phyloP scores from a whole-genome alignment of 345 rosid genomes.

The Populus davidiana region DNA sequence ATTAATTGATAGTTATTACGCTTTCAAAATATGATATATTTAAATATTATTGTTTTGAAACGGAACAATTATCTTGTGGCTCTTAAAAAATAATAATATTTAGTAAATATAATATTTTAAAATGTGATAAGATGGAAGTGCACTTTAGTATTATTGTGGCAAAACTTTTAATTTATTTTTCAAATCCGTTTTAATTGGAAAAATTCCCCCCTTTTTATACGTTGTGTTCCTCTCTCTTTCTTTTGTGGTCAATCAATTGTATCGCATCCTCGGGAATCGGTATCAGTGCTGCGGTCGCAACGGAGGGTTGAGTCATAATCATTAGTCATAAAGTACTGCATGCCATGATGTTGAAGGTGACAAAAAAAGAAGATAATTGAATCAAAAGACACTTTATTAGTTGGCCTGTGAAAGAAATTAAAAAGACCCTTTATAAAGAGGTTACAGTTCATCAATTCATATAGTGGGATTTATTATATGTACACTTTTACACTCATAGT shows the following conservation, averaged over 20 bases:
- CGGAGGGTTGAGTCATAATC: constrained; percentile 7
- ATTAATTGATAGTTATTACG: fast-evolving
- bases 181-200: background rate
- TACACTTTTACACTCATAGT: constrained; percentile 17
- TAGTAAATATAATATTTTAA: no score
- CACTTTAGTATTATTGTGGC: no score
- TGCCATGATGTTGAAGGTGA: background rate
- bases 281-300: background rate
- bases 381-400: constrained; percentile 5
- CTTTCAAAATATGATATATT: no score
- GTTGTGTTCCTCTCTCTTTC: background rate
- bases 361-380: background rate
- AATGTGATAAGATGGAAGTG: no score
- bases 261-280: constrained; percentile 8
- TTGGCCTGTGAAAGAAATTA: background rate
- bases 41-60: no score
- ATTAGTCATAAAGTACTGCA: constrained; percentile 10
- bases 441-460: constrained; percentile 5
- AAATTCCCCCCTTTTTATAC: background rate
- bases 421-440: background rate
- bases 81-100: no score
- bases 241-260: background rate
- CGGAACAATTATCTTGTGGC: fast-evolving
- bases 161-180: no score
- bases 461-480: background rate